Base-by-base conservation (phyloP, 176 grass and related monocot genomes). In the sorghum (Sorghum bicolor) region DNA sequence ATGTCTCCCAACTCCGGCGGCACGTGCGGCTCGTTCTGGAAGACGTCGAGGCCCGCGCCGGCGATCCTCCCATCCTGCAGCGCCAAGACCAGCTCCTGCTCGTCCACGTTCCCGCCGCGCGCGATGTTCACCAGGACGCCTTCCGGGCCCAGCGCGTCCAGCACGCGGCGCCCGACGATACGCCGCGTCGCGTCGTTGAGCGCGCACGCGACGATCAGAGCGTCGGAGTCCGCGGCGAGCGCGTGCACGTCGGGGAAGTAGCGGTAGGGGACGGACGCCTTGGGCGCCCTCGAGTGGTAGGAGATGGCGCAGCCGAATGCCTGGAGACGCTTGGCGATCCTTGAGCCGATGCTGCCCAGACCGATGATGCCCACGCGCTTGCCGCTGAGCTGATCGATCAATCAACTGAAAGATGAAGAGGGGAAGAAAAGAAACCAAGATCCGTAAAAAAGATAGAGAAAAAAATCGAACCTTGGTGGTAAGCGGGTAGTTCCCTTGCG, bases 321-420 rank as follows among this genome's bases (percentile, higher is more conserved):
- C 22, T 88, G 36, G 0, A 94, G 90, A 14, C 93, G 85, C 84
- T 84, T 92, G 1, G 93, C 93, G 10, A 92, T 76, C 76, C 16
- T 60, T 0, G 78, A 81, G 63, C 92, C 92, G 17, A 94, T 90
- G 60, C 79, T 94, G 3, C 92, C 92, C 11, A 94, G 41, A 0
- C 92, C 93, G 28, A 94, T 84, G 69, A 92, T 94, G 15, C 93
- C 90, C 1, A 92, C 78, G 31, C 78, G 82, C 76, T 88, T 94
- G 52, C 90, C 85, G 26, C 93, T 53, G 4, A 92, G 29, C 93
- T 90, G 84, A 79, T 12, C 4, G 1, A 72, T 31, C 34, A 8
- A 78, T 34, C 4, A 3, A 70, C 40, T 13, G 36, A 5, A 28
- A n/a, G n/a, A n/a, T 4, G 43, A 0, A 20, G 2, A 30, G 6